These are phyloP conservation scores for Didymella keratinophila DNA, from an alignment of 2,329 filamentous ascomycete species.

Conservation along the genomic window DNA sequence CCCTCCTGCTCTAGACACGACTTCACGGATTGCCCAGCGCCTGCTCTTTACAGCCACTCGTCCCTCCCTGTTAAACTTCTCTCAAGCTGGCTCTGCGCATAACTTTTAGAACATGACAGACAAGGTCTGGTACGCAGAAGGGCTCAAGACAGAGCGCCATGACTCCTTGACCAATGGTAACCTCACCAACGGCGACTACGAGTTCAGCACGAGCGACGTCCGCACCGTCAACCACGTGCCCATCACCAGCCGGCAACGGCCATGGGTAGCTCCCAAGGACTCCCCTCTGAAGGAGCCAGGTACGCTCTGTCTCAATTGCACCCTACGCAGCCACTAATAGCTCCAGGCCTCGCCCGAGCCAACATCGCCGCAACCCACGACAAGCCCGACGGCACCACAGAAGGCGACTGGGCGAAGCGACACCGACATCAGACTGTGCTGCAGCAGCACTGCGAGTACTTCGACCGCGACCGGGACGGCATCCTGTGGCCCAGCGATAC, in stretches of 20 bases:
- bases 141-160: conserved; percentile 1
- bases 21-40: not conserved
- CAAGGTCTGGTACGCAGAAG: conserved; percentile 13
- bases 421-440: conserved; percentile 56
- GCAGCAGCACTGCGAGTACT: conserved; percentile 63
- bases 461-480: conserved; percentile 60
- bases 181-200: conserved; percentile 14
- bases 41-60: not conserved
- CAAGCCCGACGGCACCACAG: conserved; percentile 53
- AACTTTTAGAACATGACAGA: not conserved
- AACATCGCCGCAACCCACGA: conserved; percentile 53
- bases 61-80: too few species aligned
- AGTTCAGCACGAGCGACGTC: conserved; percentile 3
- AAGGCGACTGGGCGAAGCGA: conserved; percentile 48
- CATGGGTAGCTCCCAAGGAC: conserved; percentile 20
- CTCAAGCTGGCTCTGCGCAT: not conserved
- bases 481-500: conserved; percentile 64
- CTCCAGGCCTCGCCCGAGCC: conserved; percentile 51
- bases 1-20: not conserved
- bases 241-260: conserved; percentile 18
- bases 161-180: conserved; percentile 5
- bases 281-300: conserved; percentile 20
- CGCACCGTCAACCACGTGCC: conserved; percentile 17
- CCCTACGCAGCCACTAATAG: not conserved
- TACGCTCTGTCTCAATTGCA: not conserved